Evolutionary conservation across 768 basidiomycete species (phyloP).

Genomic region (Gyrodon lividus): DNA sequence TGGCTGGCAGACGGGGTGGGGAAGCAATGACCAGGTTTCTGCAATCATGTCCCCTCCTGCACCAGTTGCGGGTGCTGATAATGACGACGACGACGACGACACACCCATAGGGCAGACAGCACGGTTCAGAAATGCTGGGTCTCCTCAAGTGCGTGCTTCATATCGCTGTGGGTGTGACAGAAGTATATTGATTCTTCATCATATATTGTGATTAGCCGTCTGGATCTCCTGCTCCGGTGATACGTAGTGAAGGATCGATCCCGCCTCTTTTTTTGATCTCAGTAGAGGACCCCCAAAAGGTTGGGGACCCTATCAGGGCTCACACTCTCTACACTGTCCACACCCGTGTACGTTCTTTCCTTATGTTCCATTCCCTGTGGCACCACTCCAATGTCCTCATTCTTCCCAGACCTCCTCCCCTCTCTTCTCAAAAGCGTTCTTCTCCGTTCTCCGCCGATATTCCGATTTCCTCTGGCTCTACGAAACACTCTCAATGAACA

Average conservation of each 20-base stretch:
- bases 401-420: slow-evolving; percentile 75
- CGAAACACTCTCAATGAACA: slow-evolving; percentile 82
- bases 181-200: neutral
- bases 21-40: slow-evolving; percentile 29
- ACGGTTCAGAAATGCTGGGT: slow-evolving; percentile 29
- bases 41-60: slow-evolving; percentile 20
- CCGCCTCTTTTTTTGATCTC: slow-evolving; percentile 80
- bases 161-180: neutral
- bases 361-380: neutral
- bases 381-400: neutral
- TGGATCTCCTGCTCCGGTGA: slow-evolving; percentile 12
- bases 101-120: slow-evolving; percentile 57
- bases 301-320: slow-evolving; percentile 92
- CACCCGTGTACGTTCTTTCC: slow-evolving; percentile 57
- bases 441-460: slow-evolving; percentile 95
- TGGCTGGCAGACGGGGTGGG: slow-evolving; percentile 56
- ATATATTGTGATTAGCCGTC: slow-evolving; percentile 12
- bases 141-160: slow-evolving; percentile 19
- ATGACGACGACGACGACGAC: slow-evolving; percentile 66
- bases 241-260: slow-evolving; percentile 43
- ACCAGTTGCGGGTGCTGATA: slow-evolving; percentile 20
- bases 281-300: slow-evolving; percentile 96
- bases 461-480: slow-evolving; percentile 98
- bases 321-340: slow-evolving; percentile 98
- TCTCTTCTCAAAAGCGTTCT: slow-evolving; percentile 74